Evolutionary conservation across 805 yeast species (phyloP).

Genomic region (Yarrowia deformans): DNA sequence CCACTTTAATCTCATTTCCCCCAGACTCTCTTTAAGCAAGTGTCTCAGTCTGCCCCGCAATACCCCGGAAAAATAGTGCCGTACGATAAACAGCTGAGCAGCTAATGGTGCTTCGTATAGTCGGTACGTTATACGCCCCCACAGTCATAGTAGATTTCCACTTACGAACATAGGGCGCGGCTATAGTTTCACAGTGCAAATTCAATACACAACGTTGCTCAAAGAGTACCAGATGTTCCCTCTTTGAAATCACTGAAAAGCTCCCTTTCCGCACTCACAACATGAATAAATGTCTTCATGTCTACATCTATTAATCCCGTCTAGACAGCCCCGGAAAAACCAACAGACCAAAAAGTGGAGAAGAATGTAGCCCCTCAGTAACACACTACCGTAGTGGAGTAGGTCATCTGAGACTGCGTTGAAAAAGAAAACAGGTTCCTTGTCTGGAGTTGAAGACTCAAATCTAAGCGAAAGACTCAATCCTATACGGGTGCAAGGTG

Average conservation of each 20-base stretch:
- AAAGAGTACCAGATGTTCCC: too few species aligned
- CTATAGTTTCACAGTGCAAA: too few species aligned
- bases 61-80: conserved; percentile 25
- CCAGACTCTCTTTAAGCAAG: neutral
- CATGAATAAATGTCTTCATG: neutral
- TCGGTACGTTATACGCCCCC: neutral
- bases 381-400: conserved; percentile 2
- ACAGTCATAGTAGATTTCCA: too few species aligned
- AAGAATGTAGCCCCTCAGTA: conserved; percentile 31
- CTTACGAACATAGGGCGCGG: too few species aligned
- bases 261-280: neutral
- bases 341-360: conserved; percentile 20
- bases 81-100: neutral
- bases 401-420: conserved; percentile 15
- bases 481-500: neutral
- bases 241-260: too few species aligned
- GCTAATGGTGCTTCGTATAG: neutral
- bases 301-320: neutral
- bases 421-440: neutral
- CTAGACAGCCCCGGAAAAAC: conserved; percentile 17
- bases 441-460: too few species aligned
- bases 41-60: too few species aligned
- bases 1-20: neutral
- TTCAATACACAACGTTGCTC: too few species aligned
- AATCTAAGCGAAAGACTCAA: neutral